Percentiles rank a stretch among this genome's conserved stretches.
phyloP scores from a whole-genome alignment of 805 yeast species.

The Cyberlindnera petersonii region DNA sequence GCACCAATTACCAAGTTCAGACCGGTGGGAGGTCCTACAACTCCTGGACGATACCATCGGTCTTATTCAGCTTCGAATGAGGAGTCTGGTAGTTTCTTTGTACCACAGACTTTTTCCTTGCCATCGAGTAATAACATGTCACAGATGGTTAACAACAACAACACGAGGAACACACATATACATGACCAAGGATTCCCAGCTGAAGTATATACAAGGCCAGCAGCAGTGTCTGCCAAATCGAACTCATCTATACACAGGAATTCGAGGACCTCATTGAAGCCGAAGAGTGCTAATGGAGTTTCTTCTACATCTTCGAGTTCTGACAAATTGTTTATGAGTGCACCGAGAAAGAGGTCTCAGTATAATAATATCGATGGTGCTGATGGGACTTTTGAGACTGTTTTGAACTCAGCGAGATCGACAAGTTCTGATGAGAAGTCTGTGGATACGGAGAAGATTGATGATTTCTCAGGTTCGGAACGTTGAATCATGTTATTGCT shows the following conservation, averaged over 20 bases:
- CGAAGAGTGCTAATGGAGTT: not conserved
- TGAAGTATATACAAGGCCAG: constrained; percentile 3
- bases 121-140: no score
- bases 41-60: constrained; percentile 15
- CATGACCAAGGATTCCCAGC: not conserved
- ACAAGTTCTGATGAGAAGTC: no score
- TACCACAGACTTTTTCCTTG: constrained; percentile 11
- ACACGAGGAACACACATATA: not conserved
- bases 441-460: constrained; percentile 22
- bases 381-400: constrained; percentile 18
- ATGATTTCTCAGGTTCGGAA: constrained; percentile 16
- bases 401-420: not conserved
- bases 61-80: constrained; percentile 25
- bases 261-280: not conserved
- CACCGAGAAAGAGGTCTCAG: constrained; percentile 7
- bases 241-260: not conserved
- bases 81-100: constrained; percentile 10
- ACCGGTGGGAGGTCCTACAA: constrained; percentile 1
- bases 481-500: constrained; percentile 1
- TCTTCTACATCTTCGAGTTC: constrained; percentile 14
- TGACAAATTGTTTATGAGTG: constrained; percentile 13
- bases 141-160: no score
- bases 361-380: constrained; percentile 20
- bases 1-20: constrained; percentile 5
- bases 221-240: not conserved